Percentiles rank a stretch among this genome's conserved stretches.
Conservation (phyloP, 2,329 filamentous ascomycete species). For the Xylaria sp. region DNA sequence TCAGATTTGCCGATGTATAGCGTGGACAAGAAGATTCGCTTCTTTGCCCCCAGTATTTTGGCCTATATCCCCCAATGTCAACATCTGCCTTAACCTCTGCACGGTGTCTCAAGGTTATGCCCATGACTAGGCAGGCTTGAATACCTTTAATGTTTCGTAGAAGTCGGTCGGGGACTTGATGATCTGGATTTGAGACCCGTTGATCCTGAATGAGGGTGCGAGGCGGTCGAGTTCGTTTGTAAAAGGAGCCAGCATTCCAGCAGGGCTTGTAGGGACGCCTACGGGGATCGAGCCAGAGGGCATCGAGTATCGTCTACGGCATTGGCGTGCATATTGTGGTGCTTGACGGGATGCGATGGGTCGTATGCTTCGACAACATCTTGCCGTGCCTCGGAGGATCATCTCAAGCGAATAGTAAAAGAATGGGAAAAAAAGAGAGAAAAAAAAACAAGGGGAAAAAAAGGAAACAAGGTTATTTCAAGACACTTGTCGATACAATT, state of each 20-base stretch:
- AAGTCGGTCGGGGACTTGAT: conserved; percentile 87
- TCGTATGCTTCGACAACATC: conserved; percentile 48
- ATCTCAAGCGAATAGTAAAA: conserved; percentile 34
- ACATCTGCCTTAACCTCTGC: conserved; percentile 12
- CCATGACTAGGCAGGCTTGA: background rate
- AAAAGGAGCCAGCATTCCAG: conserved; percentile 64
- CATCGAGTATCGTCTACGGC: conserved; percentile 57
- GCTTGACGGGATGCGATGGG: conserved; percentile 40
- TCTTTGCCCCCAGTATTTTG: conserved; percentile 83
- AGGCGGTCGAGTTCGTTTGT: conserved; percentile 83
- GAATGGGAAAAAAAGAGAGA: background rate
- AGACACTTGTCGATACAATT: background rate
- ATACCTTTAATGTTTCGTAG: conserved; percentile 88
- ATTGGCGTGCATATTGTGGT: conserved; percentile 47
- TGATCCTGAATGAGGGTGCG: conserved; percentile 88
- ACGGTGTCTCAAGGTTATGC: conserved; percentile 23
- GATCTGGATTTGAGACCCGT: conserved; percentile 82
- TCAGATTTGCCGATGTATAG: conserved; percentile 96
- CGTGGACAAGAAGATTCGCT: conserved; percentile 90
- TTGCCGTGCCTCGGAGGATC: conserved; percentile 46
- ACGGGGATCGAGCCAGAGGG: conserved; percentile 46
- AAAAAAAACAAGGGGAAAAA: background rate
- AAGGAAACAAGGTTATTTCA: background rate
- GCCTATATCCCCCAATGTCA: conserved; percentile 62
- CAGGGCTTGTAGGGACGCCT: conserved; percentile 47